Base-by-base conservation (phyloP, 208 protist genomes). In the Jaenimonas drosophilae region DNA sequence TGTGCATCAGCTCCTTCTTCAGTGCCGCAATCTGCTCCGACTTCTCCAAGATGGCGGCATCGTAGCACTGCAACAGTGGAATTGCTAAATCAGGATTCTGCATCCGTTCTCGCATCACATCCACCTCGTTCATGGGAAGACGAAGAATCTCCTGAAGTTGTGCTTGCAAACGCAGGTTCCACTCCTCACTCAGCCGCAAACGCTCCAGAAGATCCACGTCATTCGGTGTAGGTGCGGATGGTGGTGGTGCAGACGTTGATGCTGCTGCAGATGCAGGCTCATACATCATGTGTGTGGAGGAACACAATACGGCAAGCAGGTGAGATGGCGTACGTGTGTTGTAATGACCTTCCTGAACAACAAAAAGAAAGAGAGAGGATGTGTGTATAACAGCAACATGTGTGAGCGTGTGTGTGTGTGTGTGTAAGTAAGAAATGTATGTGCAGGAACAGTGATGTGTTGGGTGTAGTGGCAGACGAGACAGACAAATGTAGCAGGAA, bases 51-150 rank as follows among this genome's bases (percentile, higher is more conserved):
- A 91, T 78, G n/a, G 80, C 63, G 4, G 76, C 77, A 43, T 91
- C 82, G 61, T 91, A 91, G 66, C 77, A 91, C 64, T 87, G 82
- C 27, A 91, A 56, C 4, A 91, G 65, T 0, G 82, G 82, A 42
- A 85, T 76, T 20, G 77, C 82, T 46, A 90, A 84, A 45, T 90
- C 81, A 16, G 81, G 81, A 44, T 83, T 70, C 7, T 76, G 56
- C 76, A 90, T 90, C 32, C 76, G 64, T 26, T 73, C 62, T 1
- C 71, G 67, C 54, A 91, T 54, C 21, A 59, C 39, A 41, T 74
- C 59, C 12, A 82, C 61, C 20, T 78, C 82, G 31, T 55, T 75
- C 19, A 47, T 70, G 12, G 82, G 77, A 30, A 87, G 62, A n/a
- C 64, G 64, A 28, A 86, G 61, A 3, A 91, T 64, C 20, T 85